Conservation (phyloP, 176 grass and related monocot genomes). For the Cenchrus purpureus region DNA sequence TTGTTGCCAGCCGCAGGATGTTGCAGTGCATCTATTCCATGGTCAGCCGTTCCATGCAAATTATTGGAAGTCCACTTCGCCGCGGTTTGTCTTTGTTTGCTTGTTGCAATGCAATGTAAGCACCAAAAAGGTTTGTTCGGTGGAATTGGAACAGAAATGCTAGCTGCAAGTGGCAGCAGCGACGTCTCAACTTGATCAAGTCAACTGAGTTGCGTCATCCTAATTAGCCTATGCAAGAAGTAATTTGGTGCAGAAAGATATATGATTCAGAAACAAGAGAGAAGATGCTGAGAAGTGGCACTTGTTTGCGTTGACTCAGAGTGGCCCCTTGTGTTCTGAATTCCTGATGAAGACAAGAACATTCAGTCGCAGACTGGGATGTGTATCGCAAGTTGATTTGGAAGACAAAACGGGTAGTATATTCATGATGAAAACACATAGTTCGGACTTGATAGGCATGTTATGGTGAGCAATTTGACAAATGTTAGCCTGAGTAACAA, state of each 20-base stretch:
- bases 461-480: not conserved
- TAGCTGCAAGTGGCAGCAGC: not conserved
- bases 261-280: not conserved
- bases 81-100: not conserved
- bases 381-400: not conserved
- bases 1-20: conserved; percentile 11
- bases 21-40: conserved; percentile 24
- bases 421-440: not conserved
- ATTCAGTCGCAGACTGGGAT: not conserved
- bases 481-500: not conserved
- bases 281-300: not conserved
- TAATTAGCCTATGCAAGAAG: not conserved
- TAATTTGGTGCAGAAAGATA: not conserved
- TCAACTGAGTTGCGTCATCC: conserved; percentile 20
- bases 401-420: not conserved
- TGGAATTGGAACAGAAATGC: conserved; percentile 23
- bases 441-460: too few relatives aligned
- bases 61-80: conserved; percentile 37
- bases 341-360: not conserved
- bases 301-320: not conserved
- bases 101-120: conserved; percentile 11
- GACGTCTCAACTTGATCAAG: not conserved
- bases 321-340: not conserved
- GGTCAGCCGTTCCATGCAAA: conserved; percentile 33
- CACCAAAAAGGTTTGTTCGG: conserved; percentile 16